phyloP scores from a whole-genome alignment of 371 early-diverging fungal species.

The Mortierella sp. region DNA sequence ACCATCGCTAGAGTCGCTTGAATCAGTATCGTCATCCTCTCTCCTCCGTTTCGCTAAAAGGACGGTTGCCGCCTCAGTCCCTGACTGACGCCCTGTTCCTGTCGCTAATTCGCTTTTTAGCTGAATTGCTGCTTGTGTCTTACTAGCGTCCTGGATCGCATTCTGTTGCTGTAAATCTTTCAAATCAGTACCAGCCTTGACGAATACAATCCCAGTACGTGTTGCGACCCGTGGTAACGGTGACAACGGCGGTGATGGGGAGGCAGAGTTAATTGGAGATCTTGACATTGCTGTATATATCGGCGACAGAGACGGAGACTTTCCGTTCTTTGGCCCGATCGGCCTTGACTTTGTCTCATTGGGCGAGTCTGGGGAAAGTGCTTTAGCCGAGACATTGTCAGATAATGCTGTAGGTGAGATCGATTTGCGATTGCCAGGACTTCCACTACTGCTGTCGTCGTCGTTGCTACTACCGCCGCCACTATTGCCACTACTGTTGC shows the following conservation, averaged over 20 bases:
- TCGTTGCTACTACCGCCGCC: not conserved
- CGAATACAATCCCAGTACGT: constrained; percentile 19
- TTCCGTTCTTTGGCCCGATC: not conserved
- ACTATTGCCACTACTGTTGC: not conserved
- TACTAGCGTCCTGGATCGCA: too few relatives aligned
- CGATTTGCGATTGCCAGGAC: not conserved
- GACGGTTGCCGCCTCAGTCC: not conserved
- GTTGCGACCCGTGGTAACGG: not conserved
- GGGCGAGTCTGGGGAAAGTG: not conserved
- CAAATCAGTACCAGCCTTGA: constrained; percentile 16
- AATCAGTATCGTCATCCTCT: not conserved
- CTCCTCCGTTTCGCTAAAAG: constrained; percentile 5
- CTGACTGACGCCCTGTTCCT: not conserved
- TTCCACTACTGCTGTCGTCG: not conserved
- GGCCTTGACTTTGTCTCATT: not conserved
- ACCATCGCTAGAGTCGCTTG: not conserved
- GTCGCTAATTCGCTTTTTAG: constrained; percentile 12
- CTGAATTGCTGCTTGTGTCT: not conserved
- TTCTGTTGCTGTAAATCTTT: not conserved
- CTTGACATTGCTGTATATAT: not conserved
- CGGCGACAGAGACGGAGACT: not conserved
- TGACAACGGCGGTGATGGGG: constrained; percentile 7
- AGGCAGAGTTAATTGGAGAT: not conserved
- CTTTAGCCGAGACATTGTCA: constrained; percentile 1
- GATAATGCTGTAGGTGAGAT: not conserved